Conservation (phyloP, 257 asterid species). For the Solanum appendiculatum region DNA sequence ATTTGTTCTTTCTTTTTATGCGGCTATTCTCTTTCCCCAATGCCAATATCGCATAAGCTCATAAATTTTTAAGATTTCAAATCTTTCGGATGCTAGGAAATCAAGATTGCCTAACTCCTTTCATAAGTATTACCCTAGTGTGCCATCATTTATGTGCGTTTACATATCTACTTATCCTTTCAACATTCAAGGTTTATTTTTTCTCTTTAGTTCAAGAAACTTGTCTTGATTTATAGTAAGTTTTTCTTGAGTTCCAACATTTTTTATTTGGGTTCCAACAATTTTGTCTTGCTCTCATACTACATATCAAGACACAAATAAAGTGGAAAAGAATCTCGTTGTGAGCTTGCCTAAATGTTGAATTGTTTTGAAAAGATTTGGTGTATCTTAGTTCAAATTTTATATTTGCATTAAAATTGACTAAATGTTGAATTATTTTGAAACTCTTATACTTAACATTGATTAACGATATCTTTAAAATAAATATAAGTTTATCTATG, state of each 20-base stretch:
- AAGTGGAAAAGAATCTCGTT: background rate
- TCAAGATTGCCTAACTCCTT: background rate
- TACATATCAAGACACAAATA: background rate
- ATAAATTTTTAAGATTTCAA: background rate
- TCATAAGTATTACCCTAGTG: background rate
- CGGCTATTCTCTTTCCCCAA: too few relatives aligned
- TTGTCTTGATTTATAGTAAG: too few relatives aligned
- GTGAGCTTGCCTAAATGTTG: background rate
- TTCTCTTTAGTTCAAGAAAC: too few relatives aligned
- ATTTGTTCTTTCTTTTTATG: too few relatives aligned
- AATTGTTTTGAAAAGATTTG: background rate
- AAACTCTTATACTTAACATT: too few relatives aligned
- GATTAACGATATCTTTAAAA: too few relatives aligned
- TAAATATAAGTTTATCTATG: too few relatives aligned
- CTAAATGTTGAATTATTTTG: too few relatives aligned
- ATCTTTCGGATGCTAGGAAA: background rate
- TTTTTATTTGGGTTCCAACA: background rate
- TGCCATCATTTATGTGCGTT: background rate
- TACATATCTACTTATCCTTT: background rate
- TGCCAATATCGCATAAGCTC: too few relatives aligned
- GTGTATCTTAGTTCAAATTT: too few relatives aligned
- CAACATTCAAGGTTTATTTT: background rate
- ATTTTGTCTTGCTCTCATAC: background rate
- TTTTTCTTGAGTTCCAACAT: background rate
- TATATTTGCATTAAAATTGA: too few relatives aligned